Percentiles rank a stretch among this genome's conserved stretches.
Evolutionary conservation across 2,329 filamentous ascomycete species (phyloP).

Genomic region (Fusarium subtropicale): DNA sequence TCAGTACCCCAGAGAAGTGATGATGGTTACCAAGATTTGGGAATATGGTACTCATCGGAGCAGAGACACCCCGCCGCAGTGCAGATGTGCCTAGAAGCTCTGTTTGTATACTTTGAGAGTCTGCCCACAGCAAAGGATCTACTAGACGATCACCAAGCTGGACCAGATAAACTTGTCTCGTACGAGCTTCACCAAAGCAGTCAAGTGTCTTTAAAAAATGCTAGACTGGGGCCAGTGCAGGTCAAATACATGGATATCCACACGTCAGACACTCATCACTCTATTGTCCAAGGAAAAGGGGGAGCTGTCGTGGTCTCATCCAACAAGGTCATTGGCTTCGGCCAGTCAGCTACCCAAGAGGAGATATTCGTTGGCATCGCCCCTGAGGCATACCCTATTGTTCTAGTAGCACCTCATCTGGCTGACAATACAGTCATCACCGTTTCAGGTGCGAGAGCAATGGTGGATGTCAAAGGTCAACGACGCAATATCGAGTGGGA

Average conservation of each 20-base stretch:
- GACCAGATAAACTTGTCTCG: neutral
- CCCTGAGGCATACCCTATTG: constrained; percentile 52
- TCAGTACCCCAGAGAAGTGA: constrained; percentile 37
- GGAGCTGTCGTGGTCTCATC: constrained; percentile 50
- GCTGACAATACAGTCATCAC: constrained; percentile 44
- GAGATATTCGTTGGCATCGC: constrained; percentile 52
- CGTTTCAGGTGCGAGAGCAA: constrained; percentile 47
- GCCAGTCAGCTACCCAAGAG: constrained; percentile 53
- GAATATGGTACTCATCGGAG: constrained; percentile 51
- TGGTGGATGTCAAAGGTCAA: constrained; percentile 48
- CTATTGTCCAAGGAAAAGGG: constrained; percentile 38
- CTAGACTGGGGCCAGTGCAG: constrained; percentile 23
- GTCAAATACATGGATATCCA: constrained; percentile 39
- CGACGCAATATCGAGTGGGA: constrained; percentile 47
- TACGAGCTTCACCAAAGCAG: constrained; percentile 41
- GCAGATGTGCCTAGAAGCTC: constrained; percentile 47
- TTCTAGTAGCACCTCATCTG: constrained; percentile 50
- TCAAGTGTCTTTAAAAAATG: neutral
- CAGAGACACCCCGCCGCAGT: constrained; percentile 49
- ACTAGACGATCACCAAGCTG: neutral
- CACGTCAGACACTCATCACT: constrained; percentile 43
- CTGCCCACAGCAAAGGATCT: constrained; percentile 17
- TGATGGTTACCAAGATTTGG: constrained; percentile 49
- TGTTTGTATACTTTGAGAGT: constrained; percentile 48
- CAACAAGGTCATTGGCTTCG: constrained; percentile 52